Evolutionary conservation across 495 filamentous ascomycete species (phyloP).

Genomic region (Talaromyces proteolyticus): DNA sequence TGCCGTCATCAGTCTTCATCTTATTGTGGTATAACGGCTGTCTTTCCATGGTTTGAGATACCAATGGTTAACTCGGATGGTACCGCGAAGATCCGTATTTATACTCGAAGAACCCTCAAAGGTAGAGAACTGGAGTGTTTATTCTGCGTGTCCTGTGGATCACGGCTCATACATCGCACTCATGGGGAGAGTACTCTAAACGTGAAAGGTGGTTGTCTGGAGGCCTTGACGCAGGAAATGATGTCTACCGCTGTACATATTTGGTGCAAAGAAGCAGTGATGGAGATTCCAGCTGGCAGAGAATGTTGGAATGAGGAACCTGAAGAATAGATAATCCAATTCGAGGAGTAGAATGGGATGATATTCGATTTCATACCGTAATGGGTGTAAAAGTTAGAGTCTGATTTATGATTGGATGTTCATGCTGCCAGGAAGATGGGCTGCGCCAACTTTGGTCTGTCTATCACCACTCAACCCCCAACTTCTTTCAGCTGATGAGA

Average conservation of each 20-base stretch:
- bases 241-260: constrained; percentile 53
- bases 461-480: too few relatives aligned
- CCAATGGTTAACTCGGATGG: constrained; percentile 1
- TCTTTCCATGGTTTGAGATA: constrained; percentile 56
- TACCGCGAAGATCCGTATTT: constrained; percentile 36
- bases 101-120: constrained; percentile 34
- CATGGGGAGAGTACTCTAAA: constrained; percentile 45
- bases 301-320: constrained; percentile 32
- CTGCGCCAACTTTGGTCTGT: too few relatives aligned
- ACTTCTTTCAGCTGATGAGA: too few relatives aligned
- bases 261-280: constrained; percentile 56
- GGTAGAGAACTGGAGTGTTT: constrained; percentile 46
- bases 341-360: too few relatives aligned
- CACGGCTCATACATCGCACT: constrained; percentile 49
- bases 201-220: constrained; percentile 59
- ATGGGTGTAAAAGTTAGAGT: too few relatives aligned
- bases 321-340: constrained; percentile 18
- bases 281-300: constrained; percentile 51
- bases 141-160: constrained; percentile 56
- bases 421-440: too few relatives aligned
- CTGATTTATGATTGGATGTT: too few relatives aligned
- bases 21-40: constrained; percentile 62
- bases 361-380: too few relatives aligned
- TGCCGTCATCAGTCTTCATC: constrained; percentile 62
- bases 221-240: constrained; percentile 38